phyloP scores from a whole-genome alignment of 495 filamentous ascomycete genomes.

The Xylaria grammica region DNA sequence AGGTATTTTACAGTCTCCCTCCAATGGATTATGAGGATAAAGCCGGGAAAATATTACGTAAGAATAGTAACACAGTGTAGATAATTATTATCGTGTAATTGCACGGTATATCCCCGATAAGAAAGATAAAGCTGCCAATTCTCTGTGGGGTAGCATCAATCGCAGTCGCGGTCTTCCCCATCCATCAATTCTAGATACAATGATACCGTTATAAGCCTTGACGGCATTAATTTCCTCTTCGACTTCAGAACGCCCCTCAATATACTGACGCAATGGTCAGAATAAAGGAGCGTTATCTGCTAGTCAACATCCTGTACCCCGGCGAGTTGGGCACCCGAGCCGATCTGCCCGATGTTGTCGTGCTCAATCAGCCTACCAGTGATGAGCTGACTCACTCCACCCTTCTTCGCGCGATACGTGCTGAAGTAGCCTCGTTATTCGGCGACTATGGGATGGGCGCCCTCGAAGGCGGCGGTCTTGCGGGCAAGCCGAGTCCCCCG shows the following conservation, averaged over 20 bases:
- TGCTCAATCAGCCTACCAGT: conserved; percentile 78
- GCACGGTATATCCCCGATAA: conserved; percentile 21
- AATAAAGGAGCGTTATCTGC: conserved; percentile 91
- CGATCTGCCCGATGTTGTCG: conserved; percentile 60
- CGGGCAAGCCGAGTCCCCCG: conserved; percentile 13
- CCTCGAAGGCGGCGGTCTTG: conserved; percentile 58
- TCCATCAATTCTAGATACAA: no score
- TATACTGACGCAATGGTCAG: conserved; percentile 78
- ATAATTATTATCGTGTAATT: neutral
- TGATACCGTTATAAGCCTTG: neutral
- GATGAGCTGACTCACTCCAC: conserved; percentile 65
- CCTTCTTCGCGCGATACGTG: conserved; percentile 70
- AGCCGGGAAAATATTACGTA: no score
- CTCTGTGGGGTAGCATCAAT: neutral
- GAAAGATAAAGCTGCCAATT: conserved; percentile 34
- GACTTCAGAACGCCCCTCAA: conserved; percentile 2
- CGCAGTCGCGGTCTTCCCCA: neutral
- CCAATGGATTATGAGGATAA: no score
- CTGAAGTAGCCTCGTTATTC: conserved; percentile 72
- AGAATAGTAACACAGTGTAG: no score
- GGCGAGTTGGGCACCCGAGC: conserved; percentile 49
- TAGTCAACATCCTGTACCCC: conserved; percentile 90
- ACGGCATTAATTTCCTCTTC: neutral
- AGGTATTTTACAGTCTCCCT: no score
- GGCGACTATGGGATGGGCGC: conserved; percentile 88